Evolutionary conservation across 2,329 filamentous ascomycete species (phyloP), one percentile per base, ranked within the genome.

Genomic region (Pseudomassariella vexata): DNA sequence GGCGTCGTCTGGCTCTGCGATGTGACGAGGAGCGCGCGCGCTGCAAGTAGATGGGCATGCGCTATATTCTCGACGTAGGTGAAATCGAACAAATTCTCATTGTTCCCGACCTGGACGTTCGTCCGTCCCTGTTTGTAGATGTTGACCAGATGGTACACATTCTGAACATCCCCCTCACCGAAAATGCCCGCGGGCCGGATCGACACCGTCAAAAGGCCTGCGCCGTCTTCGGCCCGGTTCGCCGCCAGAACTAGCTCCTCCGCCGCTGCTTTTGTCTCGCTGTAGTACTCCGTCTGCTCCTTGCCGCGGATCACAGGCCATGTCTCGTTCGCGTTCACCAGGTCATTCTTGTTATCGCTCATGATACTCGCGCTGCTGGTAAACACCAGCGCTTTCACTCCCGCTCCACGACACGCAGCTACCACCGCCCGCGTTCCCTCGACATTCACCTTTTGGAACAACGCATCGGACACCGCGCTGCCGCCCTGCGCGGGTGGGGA

Each of bases 141-240:
- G 40, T 79, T 73, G 49, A 94, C 68, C 41, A 95, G 73, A 46
- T 82, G 77, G 41, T 80, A 76, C 20, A 90, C 76, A 10, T 81
- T 61, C 53, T 88, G 82, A 32, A 77, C 76, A 63, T 98, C 92
- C 48, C 85, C 85, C 53, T 92, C 86, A 49, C 90, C 90, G 52
- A 95, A 86, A 57, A 96, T 94, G 44, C 86, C 86, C 9, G 87
- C 83, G 6, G 89, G 86, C 11, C 92, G 85, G 42, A 96, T 73
- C 19, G 88, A 71, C 50, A 76, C 76, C n/a, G 88, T 94, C 8
- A 85, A 68, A 57, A 94, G 77, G 25, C 65, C 63, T 31, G 68
- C 63, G 34, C 26, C 35, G 51, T 70, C 46, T 48, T 60, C 67
- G 30, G 64, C 45, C 39, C 79, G 76, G 68, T 87, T 92, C 50